Percentiles rank a stretch among this genome's conserved stretches.
Conservation (phyloP, 257 asterid genomes). For the Scutellaria barbata region DNA sequence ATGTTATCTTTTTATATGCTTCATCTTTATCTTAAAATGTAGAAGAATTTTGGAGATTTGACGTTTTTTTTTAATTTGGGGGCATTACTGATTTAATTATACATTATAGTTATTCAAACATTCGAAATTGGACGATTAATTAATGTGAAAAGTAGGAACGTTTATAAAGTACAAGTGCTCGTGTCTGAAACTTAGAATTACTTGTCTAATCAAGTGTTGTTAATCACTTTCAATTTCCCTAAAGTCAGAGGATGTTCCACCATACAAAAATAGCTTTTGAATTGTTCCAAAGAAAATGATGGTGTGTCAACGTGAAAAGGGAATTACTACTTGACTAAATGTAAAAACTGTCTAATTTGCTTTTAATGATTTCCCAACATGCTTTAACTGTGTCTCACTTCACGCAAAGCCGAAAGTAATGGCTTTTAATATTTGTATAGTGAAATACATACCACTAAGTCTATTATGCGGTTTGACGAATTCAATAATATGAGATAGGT, state of each 20-base stretch:
- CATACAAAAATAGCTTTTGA: neutral
- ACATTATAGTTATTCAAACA: neutral
- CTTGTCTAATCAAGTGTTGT: slow-evolving; percentile 25
- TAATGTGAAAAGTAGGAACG: neutral
- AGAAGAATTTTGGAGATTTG: no score
- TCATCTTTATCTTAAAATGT: no score
- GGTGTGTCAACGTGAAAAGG: slow-evolving; percentile 33
- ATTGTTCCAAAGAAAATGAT: slow-evolving; percentile 26
- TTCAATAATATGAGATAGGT: no score
- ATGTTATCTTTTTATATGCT: no score
- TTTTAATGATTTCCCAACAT: slow-evolving; percentile 30
- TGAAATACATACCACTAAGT: no score
- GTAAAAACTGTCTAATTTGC: neutral
- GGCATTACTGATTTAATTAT: no score
- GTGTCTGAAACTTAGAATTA: neutral
- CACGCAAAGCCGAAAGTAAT: slow-evolving; percentile 41
- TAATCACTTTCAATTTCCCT: slow-evolving; percentile 3
- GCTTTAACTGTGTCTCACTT: slow-evolving; percentile 1
- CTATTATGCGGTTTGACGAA: no score
- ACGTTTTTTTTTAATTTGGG: no score
- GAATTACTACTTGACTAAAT: slow-evolving; percentile 20
- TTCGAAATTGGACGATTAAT: neutral
- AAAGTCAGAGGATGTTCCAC: slow-evolving; percentile 29
- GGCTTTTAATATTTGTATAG: neutral
- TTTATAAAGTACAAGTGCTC: neutral